Percentiles rank a stretch among this genome's conserved stretches.
phyloP scores from a whole-genome alignment of 139 green algal genomes.

The Coelastrella sp. region DNA sequence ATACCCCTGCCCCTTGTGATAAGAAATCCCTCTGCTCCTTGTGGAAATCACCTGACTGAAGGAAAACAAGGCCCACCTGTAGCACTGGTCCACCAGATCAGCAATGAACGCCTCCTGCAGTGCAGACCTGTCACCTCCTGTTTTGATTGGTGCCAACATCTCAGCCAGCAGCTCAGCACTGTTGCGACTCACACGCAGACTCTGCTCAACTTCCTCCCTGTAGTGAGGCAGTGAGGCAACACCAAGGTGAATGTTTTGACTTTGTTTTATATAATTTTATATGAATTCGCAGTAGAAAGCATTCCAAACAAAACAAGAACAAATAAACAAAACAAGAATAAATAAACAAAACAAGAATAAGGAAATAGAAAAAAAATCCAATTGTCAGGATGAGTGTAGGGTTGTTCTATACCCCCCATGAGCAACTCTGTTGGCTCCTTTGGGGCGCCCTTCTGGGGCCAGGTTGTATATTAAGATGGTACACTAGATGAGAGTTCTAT shows the following conservation, averaged over 20 bases:
- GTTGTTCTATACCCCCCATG: no score
- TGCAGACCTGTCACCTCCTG: slow-evolving; percentile 33
- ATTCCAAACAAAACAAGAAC: no score
- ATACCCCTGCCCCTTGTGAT: no score
- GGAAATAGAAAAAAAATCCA: no score
- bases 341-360: no score
- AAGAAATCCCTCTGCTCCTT: no score
- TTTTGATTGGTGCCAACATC: slow-evolving; percentile 41
- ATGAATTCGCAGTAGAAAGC: no score
- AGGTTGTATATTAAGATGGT: no score
- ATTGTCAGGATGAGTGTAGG: no score
- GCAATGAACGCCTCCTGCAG: slow-evolving; percentile 59
- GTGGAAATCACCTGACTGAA: neutral
- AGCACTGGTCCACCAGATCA: slow-evolving; percentile 63
- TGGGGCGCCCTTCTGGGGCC: neutral
- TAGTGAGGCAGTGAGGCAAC: neutral
- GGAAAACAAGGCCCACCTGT: slow-evolving; percentile 7
- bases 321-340: no score
- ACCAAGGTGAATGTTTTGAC: neutral
- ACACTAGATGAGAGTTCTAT: no score
- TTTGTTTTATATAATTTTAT: neutral
- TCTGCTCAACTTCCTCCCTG: slow-evolving; percentile 5
- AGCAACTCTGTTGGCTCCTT: neutral
- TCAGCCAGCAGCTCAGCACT: slow-evolving; percentile 48
- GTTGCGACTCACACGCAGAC: slow-evolving; percentile 30